Conservation (phyloP, 208 protist genomes). For the Trypanosoma theileri region DNA sequence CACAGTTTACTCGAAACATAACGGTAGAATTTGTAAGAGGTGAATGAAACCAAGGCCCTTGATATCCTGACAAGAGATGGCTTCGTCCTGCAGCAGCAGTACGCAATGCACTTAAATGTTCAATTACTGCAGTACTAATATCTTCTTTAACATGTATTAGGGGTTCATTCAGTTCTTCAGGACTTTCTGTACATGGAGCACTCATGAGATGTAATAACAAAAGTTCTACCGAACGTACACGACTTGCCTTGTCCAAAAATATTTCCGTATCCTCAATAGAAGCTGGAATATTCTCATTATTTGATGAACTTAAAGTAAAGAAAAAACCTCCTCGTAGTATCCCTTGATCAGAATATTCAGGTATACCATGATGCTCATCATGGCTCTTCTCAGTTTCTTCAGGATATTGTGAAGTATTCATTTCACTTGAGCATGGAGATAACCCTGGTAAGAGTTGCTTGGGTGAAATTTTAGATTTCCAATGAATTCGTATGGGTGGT, state of each 20-base stretch:
- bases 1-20: conserved; percentile 37
- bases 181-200: conserved; percentile 12
- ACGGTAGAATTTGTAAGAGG: conserved; percentile 22
- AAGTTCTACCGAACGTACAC: conserved; percentile 29
- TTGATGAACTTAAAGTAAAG: conserved; percentile 6
- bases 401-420: not conserved
- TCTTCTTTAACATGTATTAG: not conserved
- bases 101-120: conserved; percentile 19
- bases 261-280: conserved; percentile 1
- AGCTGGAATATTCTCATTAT: not conserved
- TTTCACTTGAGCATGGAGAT: not conserved
- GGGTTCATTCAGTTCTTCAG: conserved; percentile 16
- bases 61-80: not conserved
- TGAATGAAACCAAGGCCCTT: conserved; percentile 9
- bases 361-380: not conserved
- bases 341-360: not conserved
- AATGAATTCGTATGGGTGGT: not conserved
- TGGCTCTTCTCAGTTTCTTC: not conserved
- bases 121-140: conserved; percentile 20
- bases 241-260: conserved; percentile 16
- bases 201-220: conserved; percentile 31
- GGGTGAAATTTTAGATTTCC: not conserved
- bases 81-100: not conserved
- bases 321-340: conserved; percentile 20
- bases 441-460: not conserved